Evolutionary conservation across 192 early-diverging fungal genomes (phyloP).

Genomic region (Entomortierella beljakovae): DNA sequence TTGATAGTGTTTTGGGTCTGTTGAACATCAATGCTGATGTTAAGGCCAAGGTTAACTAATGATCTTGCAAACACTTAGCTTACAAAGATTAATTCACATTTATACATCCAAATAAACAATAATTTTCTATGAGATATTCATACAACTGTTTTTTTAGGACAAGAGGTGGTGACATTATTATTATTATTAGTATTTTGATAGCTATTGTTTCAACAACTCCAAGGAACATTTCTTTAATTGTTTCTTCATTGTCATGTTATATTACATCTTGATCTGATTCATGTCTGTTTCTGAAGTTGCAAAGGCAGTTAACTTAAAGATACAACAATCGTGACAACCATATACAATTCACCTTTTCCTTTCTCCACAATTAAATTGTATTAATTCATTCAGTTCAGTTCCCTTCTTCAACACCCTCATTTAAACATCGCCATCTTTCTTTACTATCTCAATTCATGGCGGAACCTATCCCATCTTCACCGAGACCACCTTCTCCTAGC

Average conservation of each 20-base stretch:
- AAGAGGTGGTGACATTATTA: no score
- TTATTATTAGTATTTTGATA: no score
- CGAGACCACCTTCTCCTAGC: conserved; percentile 34
- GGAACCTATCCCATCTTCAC: conserved; percentile 32
- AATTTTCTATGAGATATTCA: not conserved
- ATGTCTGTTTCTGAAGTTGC: no score
- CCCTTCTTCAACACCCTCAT: no score
- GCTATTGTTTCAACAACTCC: no score
- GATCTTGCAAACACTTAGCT: not conserved
- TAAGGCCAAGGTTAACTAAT: conserved; percentile 8
- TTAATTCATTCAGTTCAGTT: not conserved
- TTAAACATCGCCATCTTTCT: not conserved
- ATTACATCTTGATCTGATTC: no score
- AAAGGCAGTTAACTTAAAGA: no score
- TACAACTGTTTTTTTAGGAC: no score
- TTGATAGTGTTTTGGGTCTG: conserved; percentile 2
- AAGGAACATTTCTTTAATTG: no score
- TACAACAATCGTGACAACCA: no score
- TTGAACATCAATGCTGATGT: conserved; percentile 16
- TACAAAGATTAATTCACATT: not conserved
- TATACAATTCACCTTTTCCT: not conserved
- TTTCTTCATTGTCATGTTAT: no score
- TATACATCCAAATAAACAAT: no score
- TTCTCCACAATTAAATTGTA: not conserved
- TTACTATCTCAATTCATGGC: conserved; percentile 12